Base-by-base conservation (phyloP, 2,329 filamentous ascomycete species). In the Gyromitra esculenta region DNA sequence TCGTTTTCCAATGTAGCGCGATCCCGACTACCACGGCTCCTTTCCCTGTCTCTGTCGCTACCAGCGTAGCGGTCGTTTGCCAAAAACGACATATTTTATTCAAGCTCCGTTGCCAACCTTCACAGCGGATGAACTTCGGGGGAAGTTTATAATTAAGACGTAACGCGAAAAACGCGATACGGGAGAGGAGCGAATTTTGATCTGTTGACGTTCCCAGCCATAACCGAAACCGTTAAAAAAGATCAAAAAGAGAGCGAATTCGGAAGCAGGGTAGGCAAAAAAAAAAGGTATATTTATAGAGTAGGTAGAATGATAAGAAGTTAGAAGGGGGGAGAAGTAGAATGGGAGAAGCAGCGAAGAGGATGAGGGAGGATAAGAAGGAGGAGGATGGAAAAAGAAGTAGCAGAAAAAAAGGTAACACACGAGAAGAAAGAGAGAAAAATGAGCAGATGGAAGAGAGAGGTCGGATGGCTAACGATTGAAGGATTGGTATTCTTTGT, bases 161-260 rank as follows among this genome's bases (percentile, higher is more conserved):
- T 56, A 65, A 75, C 70, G 70, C 63, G 69, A 73, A 54, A 66
- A 77, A 76, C 65, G 78, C 66, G 70, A 75, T 69, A 65, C 67
- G 63, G 56, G 63, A 66, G 70, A 52, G 64, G 25, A 31, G 66
- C 63, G 74, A 70, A 65, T 37, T 64, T 65, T 73, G 77, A 80
- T 77, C 78, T 76, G 76, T 70, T 63, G 77, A 67, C 73, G 77
- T 69, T 78, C 68, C 71, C 68, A 76, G 56, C 54, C 73, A 80
- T 80, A 76, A 75, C 75, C 67, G 64, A 71, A 71, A 77, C 71
- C 63, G 73, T 78, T 70, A 79, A 71, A 78, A 77, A 79, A 79
- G 76, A 76, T 73, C 67, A 80, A 77, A 75, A 77, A 75, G 74
- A 56, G 52, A 70, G 41, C 25, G 48, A 59, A 21, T 63, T 59